These are phyloP conservation scores for Protostelium mycophagum DNA, from an alignment of 78 protist genomes.

Conservation along the genomic window DNA sequence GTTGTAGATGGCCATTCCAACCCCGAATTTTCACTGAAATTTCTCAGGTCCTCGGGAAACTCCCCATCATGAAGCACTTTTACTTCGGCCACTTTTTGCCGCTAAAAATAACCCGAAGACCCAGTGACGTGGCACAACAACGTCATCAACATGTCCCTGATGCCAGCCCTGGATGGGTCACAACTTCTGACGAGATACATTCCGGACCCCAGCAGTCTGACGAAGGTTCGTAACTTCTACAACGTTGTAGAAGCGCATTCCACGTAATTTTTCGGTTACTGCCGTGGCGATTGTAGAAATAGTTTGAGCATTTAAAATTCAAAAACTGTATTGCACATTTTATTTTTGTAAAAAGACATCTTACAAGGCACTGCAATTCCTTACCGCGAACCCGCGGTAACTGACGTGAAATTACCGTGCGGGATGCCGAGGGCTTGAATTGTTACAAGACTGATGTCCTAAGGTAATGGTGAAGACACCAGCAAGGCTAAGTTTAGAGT, in stretches of 20 bases:
- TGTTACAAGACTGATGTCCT: background rate
- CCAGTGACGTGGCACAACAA: background rate
- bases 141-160: background rate
- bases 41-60: constrained; percentile 46
- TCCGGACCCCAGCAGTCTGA: background rate
- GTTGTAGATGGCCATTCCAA: background rate
- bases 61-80: constrained; percentile 87
- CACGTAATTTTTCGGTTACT: too few species aligned
- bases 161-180: too few species aligned
- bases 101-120: background rate
- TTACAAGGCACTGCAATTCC: too few species aligned
- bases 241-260: too few species aligned
- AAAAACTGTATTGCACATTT: too few species aligned
- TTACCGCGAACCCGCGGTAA: too few species aligned
- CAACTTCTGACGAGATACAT: background rate
- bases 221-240: too few species aligned
- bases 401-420: too few species aligned
- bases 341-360: too few species aligned
- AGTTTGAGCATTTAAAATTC: too few species aligned
- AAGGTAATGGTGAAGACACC: background rate
- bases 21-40: too few species aligned
- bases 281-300: too few species aligned
- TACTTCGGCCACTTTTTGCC: constrained; percentile 64
- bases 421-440: background rate
- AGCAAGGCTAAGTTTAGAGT: background rate